Evolutionary conservation across 1,284 basidiomycete genomes (phyloP), one percentile per base, ranked within the genome.

Genomic region (Heterobasidion annosum): DNA sequence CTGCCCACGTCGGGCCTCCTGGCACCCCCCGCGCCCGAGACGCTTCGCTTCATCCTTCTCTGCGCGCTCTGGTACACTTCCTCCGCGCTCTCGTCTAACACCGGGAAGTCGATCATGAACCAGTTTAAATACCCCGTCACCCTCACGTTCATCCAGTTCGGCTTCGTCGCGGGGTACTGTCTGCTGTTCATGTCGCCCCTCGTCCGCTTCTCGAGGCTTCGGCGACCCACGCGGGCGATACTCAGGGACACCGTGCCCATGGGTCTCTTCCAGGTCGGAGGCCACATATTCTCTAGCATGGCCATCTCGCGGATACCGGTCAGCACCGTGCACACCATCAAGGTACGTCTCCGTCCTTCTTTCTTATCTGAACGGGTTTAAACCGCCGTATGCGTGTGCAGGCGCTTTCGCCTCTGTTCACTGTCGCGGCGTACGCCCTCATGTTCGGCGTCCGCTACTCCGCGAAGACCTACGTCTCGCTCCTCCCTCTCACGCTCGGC

Each of bases 241-340:
- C 64, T 98, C 18, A 73, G 72, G 56, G 88, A 80, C 57, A 96
- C 95, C 1, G 68, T 93, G 25, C 92, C 93, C 4, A 95, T 98
- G 90, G 93, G 93, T 33, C 77, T 91, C 54, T 99, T 99, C 70
- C 88, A 91, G 68, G 88, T 98, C 45, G 91, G 89, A n/a, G 97
- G 97, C 0, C 97, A 99, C 68, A 93, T 98, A 62, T 96, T 97
- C 65, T 93, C 92, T 33, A 95, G 92, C 61, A 87, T 99, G 72
- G 97, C 96, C 19, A 98, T 99, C 59, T 92, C 92, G 43, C 79
- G 93, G 54, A 97, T 98, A 57, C 93, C 91, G 4, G 96, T 99
- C 55, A 94, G 91, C 73, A 99, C 97, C 0, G 94, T 98, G 25
- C 97, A 99, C 67, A 99, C 96, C 35, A 98, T 98, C 72, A 98